phyloP scores from a whole-genome alignment of 495 filamentous ascomycete species.

The Hyaloscypha finlandica region DNA sequence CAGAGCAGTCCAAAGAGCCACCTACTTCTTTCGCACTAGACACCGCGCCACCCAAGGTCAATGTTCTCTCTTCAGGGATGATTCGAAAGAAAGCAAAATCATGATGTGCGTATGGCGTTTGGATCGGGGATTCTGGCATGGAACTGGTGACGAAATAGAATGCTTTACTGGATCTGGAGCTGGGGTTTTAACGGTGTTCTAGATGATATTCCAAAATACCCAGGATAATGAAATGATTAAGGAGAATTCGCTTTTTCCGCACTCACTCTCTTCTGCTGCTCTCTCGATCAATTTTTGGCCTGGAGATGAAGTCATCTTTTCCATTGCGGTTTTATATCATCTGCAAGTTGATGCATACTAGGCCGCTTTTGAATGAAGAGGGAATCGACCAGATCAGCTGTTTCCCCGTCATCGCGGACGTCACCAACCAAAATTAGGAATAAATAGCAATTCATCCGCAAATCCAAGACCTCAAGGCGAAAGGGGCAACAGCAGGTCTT shows the following conservation, averaged over 20 bases:
- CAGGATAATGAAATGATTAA: constrained; percentile 20
- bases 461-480: too few species aligned
- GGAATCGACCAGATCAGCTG: too few species aligned
- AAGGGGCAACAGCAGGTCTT: too few species aligned
- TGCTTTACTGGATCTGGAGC: not conserved
- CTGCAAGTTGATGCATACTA: too few species aligned
- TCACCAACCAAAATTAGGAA: too few species aligned
- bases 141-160: not conserved
- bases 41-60: constrained; percentile 44
- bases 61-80: constrained; percentile 58
- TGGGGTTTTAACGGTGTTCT: constrained; percentile 5
- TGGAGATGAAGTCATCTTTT: too few species aligned
- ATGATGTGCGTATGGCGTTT: constrained; percentile 13
- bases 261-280: not conserved
- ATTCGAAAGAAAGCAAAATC: constrained; percentile 69
- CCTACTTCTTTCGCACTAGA: not conserved
- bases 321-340: too few species aligned
- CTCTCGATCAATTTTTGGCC: too few species aligned
- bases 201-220: constrained; percentile 20
- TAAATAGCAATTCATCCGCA: too few species aligned
- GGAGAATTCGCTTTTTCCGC: not conserved
- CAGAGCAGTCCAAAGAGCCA: constrained; percentile 12
- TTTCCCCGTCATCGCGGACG: too few species aligned
- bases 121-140: not conserved
- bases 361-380: too few species aligned